Percentiles rank a stretch among this genome's conserved stretches.
Conservation (phyloP, 352 stramenopile genomes). For the Chrysophaeum taylorii region DNA sequence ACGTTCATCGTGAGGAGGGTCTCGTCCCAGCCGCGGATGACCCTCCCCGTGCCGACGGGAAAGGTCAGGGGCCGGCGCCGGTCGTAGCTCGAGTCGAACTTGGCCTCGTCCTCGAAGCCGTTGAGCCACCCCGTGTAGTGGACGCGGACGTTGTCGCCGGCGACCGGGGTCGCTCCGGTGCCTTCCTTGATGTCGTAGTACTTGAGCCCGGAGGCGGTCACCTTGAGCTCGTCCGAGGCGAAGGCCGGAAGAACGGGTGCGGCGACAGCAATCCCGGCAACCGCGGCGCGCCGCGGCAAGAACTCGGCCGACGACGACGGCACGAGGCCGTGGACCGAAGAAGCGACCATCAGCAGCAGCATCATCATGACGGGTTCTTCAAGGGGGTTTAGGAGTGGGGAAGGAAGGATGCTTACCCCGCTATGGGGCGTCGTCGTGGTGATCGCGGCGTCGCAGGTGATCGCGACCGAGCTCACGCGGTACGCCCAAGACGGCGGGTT, state of each 20-base stretch:
- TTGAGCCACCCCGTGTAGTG: conserved; percentile 70
- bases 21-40: conserved; percentile 33
- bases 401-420: too few relatives aligned
- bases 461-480: not conserved
- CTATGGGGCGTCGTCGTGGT: not conserved
- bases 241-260: too few relatives aligned
- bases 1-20: conserved; percentile 25
- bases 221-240: too few relatives aligned
- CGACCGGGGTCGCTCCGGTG: conserved; percentile 38
- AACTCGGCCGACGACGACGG: too few relatives aligned
- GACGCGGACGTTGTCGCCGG: conserved; percentile 38
- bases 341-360: too few relatives aligned
- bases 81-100: conserved; percentile 45
- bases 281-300: too few relatives aligned
- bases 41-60: conserved; percentile 29
- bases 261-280: too few relatives aligned
- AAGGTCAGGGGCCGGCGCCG: conserved; percentile 33
- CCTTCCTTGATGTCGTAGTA: conserved; percentile 54
- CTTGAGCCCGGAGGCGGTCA: conserved; percentile 45
- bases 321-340: too few relatives aligned
- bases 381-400: too few relatives aligned
- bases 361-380: too few relatives aligned
- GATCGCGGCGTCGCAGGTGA: not conserved
- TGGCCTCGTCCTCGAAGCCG: conserved; percentile 45
- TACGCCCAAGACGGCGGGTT: not conserved